Evolutionary conservation across 805 yeast genomes (phyloP).

Genomic region (Candida chilensis): DNA sequence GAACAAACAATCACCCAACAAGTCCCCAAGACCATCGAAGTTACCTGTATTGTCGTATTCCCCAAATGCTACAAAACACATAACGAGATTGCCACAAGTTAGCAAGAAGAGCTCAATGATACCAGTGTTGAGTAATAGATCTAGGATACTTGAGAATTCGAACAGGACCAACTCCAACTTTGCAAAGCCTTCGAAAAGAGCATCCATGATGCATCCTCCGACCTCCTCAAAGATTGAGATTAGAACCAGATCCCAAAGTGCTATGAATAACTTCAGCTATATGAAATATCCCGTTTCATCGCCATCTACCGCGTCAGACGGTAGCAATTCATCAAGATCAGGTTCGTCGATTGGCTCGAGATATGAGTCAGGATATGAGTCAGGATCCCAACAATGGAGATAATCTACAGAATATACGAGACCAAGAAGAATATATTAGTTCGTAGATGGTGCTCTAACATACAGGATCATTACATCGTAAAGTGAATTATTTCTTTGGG

Average conservation of each 20-base stretch:
- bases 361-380: not conserved
- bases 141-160: not conserved
- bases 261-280: not conserved
- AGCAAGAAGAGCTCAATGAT: slow-evolving; percentile 1
- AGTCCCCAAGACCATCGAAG: not conserved
- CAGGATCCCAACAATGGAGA: not conserved
- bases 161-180: not conserved
- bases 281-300: not conserved
- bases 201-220: not conserved
- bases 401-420: too few species aligned
- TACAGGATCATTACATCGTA: too few species aligned
- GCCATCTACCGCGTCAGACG: not conserved
- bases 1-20: not conserved
- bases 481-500: too few species aligned
- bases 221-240: not conserved
- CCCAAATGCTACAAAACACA: not conserved
- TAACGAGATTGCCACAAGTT: not conserved
- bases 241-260: not conserved
- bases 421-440: too few species aligned
- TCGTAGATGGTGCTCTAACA: too few species aligned
- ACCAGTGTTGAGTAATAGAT: not conserved
- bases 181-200: not conserved
- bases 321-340: not conserved
- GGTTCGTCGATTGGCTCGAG: not conserved
- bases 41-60: slow-evolving; percentile 1